These are phyloP conservation scores for Neoboletus magnificus DNA, from an alignment of 768 basidiomycete species.

Conservation along the genomic window DNA sequence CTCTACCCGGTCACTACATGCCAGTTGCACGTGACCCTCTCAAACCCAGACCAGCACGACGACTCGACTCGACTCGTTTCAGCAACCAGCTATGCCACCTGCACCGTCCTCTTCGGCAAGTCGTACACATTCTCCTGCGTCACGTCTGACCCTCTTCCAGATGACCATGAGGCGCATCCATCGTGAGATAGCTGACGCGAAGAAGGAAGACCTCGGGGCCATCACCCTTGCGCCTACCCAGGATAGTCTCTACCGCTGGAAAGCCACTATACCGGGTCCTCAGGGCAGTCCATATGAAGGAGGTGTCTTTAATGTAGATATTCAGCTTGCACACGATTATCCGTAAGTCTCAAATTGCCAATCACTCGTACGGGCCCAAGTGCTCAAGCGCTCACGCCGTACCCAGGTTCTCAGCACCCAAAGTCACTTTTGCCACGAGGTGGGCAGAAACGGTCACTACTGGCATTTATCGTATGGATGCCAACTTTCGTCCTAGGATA, in stretches of 20 bases:
- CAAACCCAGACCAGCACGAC: neutral
- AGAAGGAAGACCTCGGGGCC: slow-evolving; percentile 77
- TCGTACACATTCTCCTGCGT: neutral
- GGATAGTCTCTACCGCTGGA: slow-evolving; percentile 69
- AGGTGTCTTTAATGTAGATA: slow-evolving; percentile 67
- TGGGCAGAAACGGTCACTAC: slow-evolving; percentile 26
- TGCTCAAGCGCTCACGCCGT: slow-evolving; percentile 3
- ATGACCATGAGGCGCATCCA: slow-evolving; percentile 80
- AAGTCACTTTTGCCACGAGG: slow-evolving; percentile 73
- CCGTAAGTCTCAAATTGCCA: slow-evolving; percentile 45
- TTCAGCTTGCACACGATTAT: slow-evolving; percentile 68
- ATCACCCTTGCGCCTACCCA: slow-evolving; percentile 67
- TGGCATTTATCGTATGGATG: neutral
- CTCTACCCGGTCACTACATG: neutral
- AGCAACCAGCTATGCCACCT: slow-evolving; percentile 23
- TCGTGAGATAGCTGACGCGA: slow-evolving; percentile 74
- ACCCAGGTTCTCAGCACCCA: slow-evolving; percentile 73
- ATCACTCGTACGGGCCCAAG: neutral
- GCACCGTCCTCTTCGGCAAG: slow-evolving; percentile 24
- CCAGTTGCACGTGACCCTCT: slow-evolving; percentile 16
- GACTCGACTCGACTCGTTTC: neutral
- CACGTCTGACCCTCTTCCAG: slow-evolving; percentile 26
- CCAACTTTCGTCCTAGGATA: slow-evolving; percentile 46
- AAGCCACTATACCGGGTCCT: slow-evolving; percentile 75
- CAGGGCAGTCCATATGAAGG: slow-evolving; percentile 82